Conservation (phyloP, 108 stramenopile species). For the Schizochytrium sp. region DNA sequence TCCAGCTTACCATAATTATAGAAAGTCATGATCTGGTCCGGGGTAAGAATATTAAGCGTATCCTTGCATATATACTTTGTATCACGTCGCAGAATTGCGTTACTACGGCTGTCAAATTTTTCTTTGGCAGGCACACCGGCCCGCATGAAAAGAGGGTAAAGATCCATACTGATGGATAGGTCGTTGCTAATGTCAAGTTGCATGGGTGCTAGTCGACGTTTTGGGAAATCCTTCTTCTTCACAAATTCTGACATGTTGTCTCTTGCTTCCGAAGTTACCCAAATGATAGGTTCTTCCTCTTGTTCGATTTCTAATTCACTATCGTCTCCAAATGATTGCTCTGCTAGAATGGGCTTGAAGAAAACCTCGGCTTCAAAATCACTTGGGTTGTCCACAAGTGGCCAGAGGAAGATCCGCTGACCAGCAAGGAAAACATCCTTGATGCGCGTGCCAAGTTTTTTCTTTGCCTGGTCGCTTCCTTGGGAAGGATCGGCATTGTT, state of each 20-base stretch:
- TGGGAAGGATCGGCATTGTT: neutral
- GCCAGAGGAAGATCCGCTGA: conserved; percentile 3
- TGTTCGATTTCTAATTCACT: conserved; percentile 35
- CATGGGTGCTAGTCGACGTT: conserved; percentile 25
- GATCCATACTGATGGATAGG: neutral
- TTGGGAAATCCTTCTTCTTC: conserved; percentile 47
- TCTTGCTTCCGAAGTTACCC: neutral
- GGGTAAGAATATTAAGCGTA: conserved; percentile 46
- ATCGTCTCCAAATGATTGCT: neutral
- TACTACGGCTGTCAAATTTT: conserved; percentile 14
- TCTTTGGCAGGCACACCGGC: neutral
- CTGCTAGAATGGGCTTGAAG: neutral
- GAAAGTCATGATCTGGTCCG: conserved; percentile 21
- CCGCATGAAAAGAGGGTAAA: conserved; percentile 42
- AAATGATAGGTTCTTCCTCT: neutral
- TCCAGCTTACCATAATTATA: neutral
- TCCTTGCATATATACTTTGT: conserved; percentile 54
- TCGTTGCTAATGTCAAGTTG: conserved; percentile 10
- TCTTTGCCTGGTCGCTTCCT: conserved; percentile 1
- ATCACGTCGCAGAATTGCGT: neutral
- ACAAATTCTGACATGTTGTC: conserved; percentile 40
- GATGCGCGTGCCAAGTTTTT: conserved; percentile 23
- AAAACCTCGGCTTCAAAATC: conserved; percentile 17
- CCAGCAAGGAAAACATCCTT: neutral
- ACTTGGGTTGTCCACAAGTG: neutral